phyloP scores from a whole-genome alignment of 192 early-diverging fungal genomes.

The Entomortierella beljakovae region DNA sequence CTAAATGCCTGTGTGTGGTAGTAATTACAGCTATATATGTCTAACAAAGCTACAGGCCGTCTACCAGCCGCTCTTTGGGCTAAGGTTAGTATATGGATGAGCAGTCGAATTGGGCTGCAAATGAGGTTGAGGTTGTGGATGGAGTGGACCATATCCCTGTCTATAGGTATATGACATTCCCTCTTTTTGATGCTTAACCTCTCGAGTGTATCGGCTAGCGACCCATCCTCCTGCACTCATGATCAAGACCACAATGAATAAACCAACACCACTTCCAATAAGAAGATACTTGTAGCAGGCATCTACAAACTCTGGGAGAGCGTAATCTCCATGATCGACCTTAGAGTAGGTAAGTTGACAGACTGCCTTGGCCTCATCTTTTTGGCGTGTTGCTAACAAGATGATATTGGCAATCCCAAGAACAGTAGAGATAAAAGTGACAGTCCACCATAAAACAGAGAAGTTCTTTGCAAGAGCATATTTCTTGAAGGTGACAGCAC shows the following conservation, averaged over 20 bases:
- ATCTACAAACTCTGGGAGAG: conserved; percentile 16
- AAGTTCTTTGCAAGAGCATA: conserved; percentile 53
- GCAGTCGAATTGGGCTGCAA: not conserved
- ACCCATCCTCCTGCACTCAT: conserved; percentile 42
- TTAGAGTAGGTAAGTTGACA: conserved; percentile 10
- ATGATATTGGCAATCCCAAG: conserved; percentile 18
- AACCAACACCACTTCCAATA: conserved; percentile 8
- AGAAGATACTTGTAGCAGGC: conserved; percentile 13
- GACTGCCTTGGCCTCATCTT: conserved; percentile 12
- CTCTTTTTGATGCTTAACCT: conserved; percentile 30
- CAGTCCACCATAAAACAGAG: conserved; percentile 53
- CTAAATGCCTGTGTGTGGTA: too few species aligned
- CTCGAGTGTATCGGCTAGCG: conserved; percentile 39
- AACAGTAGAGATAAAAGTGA: conserved; percentile 25
- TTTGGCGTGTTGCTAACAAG: conserved; percentile 29
- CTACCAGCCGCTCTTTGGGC: conserved; percentile 8
- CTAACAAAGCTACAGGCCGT: not conserved
- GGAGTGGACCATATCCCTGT: conserved; percentile 22
- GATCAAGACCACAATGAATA: conserved; percentile 16
- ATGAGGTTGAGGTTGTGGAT: not conserved
- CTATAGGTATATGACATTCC: conserved; percentile 19
- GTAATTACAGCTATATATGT: too few species aligned
- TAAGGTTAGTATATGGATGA: conserved; percentile 31
- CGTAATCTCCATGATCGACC: not conserved
- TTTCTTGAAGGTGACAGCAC: conserved; percentile 36